Evolutionary conservation across 306 rosid species (phyloP).

Genomic region (Citrullus mucosospermus): DNA sequence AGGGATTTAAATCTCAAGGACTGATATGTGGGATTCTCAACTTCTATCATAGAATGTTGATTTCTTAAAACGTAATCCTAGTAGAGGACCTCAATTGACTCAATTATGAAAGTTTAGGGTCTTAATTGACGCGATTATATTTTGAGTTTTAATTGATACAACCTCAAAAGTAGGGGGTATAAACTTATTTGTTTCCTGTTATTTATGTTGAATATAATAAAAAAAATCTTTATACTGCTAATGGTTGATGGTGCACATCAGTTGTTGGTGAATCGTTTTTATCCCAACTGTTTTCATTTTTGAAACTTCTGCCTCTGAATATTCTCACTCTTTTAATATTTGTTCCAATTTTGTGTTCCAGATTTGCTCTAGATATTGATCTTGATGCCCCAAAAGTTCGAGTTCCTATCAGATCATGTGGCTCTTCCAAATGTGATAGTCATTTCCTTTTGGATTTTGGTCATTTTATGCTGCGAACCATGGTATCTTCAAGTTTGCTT

Average conservation of each 20-base stretch:
- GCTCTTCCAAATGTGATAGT: slow-evolving; percentile 58
- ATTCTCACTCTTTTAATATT: neutral
- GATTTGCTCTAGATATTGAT: slow-evolving; percentile 93
- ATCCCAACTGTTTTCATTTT: neutral
- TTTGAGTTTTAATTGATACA: too few relatives aligned
- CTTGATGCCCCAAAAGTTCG: slow-evolving; percentile 97
- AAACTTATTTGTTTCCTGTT: neutral
- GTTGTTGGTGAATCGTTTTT: neutral
- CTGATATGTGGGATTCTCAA: too few relatives aligned
- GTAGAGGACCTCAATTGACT: too few relatives aligned
- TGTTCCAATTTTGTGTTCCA: slow-evolving; percentile 28
- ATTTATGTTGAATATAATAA: neutral
- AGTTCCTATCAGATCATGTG: slow-evolving; percentile 63
- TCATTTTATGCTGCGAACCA: slow-evolving; percentile 81
- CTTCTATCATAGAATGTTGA: too few relatives aligned
- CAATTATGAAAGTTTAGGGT: too few relatives aligned
- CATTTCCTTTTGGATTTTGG: slow-evolving; percentile 95
- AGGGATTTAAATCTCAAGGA: too few relatives aligned
- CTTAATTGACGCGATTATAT: too few relatives aligned
- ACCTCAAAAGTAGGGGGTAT: too few relatives aligned
- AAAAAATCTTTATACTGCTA: neutral
- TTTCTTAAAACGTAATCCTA: too few relatives aligned
- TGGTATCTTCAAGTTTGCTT: slow-evolving; percentile 24
- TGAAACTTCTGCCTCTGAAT: neutral
- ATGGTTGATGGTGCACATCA: neutral